Evolutionary conservation across 2,329 filamentous ascomycete species (phyloP), one percentile per base, ranked within the genome.

Genomic region (Cytospora piceicola): DNA sequence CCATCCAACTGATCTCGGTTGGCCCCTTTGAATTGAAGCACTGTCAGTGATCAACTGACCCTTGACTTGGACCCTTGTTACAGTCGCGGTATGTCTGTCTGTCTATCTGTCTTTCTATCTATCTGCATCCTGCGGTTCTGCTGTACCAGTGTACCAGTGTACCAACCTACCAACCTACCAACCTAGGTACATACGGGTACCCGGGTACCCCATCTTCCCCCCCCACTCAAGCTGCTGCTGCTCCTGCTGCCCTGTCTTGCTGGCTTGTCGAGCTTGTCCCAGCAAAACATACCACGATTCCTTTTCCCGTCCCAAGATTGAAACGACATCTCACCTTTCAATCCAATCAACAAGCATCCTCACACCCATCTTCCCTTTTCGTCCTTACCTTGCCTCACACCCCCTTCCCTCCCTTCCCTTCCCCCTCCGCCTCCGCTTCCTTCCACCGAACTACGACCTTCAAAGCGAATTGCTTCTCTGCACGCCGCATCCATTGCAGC

Each of bases 321-420:
- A 15, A 20, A 34, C 29, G 53, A 63, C 54, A 63, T 36, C 53
- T 34, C 52, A 17, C 12, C 39, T 57, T 36, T 32, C 22, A 51
- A 30, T 42, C 61, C 61, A 63, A 63, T 63, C 53, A 57, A 63
- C 51, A 27, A 12, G n/a, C 39, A 42, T 42, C 39, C 8, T 57
- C 61, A 30, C 30, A 57, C 17, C 54, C 57, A 27, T 36, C 30
- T 57, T 54, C 27, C 15, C 22, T 15, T 46, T 20, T 56, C 34
- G 61, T 30, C 32, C 17, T 53, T 39, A 22, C n/a, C 29, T 36
- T 32, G 34, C 54, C 34, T 49, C 42, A 9, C 29, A 27, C n/a
- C 34, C n/a, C 49, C 27, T 29, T 5, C 27, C 27, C 5, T 29
- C 3, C 20, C 29, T 1, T 46, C 49, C 39, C 30, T 22, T 54